Percentiles rank a stretch among this genome's conserved stretches.
Evolutionary conservation across 169 alveolate genomes (phyloP).

Genomic region (Plasmodium cynomolgi): DNA sequence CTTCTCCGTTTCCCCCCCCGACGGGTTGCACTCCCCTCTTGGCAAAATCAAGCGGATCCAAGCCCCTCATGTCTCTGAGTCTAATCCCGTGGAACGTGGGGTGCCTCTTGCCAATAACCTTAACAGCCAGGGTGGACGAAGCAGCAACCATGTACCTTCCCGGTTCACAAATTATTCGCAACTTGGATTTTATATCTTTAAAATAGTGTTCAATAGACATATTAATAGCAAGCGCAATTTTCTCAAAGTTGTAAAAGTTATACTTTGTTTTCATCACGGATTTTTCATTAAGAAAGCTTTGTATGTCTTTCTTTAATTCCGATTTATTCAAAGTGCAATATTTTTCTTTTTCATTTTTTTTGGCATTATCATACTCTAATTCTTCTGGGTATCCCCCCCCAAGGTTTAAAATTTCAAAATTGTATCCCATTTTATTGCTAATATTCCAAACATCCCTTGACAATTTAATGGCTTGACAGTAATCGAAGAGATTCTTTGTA

Average conservation of each 20-base stretch:
- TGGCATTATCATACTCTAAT: slow-evolving; percentile 51
- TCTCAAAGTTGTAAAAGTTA: slow-evolving; percentile 48
- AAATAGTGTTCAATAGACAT: slow-evolving; percentile 65
- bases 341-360: slow-evolving; percentile 20
- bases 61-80: neutral
- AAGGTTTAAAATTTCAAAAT: slow-evolving; percentile 39
- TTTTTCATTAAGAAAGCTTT: slow-evolving; percentile 29
- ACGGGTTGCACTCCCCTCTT: neutral
- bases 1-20: neutral
- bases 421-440: slow-evolving; percentile 8
- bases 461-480: slow-evolving; percentile 62
- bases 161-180: slow-evolving; percentile 62
- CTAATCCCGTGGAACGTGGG: slow-evolving; percentile 31
- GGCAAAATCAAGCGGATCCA: neutral
- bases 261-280: slow-evolving; percentile 21
- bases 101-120: slow-evolving; percentile 63
- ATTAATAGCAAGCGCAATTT: slow-evolving; percentile 68
- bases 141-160: slow-evolving; percentile 73
- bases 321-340: slow-evolving; percentile 34
- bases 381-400: slow-evolving; percentile 77
- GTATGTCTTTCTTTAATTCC: slow-evolving; percentile 31
- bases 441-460: slow-evolving; percentile 43
- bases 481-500: slow-evolving; percentile 46
- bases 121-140: slow-evolving; percentile 34
- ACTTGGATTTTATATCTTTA: slow-evolving; percentile 19